Evolutionary conservation across 129 eudicot species (phyloP).

Genomic region (Deinandra increscens): DNA sequence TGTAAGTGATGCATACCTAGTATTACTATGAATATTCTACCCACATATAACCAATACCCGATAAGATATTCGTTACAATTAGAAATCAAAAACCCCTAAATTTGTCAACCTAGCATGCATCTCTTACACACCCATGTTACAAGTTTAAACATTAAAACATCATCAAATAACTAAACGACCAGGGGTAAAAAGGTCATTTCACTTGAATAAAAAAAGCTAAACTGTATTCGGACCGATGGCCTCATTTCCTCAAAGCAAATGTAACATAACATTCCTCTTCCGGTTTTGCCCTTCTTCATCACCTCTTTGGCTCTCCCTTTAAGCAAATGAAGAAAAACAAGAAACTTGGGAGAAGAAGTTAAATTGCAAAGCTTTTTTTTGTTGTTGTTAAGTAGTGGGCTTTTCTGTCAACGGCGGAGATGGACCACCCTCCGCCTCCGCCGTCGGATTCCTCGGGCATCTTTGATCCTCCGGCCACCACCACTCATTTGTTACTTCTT

Average conservation of each 20-base stretch:
- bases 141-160: slow-evolving; percentile 4
- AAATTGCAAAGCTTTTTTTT: slow-evolving; percentile 27
- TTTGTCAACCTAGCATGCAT: slow-evolving; percentile 34
- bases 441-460: slow-evolving; percentile 16
- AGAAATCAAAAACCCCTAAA: neutral
- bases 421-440: slow-evolving; percentile 23
- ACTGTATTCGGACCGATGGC: slow-evolving; percentile 38
- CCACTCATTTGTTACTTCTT: slow-evolving; percentile 22
- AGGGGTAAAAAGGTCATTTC: slow-evolving; percentile 25
- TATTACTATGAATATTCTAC: neutral
- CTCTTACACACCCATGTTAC: slow-evolving; percentile 40
- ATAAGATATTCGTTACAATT: neutral
- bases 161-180: slow-evolving; percentile 20
- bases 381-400: slow-evolving; percentile 4
- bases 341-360: slow-evolving; percentile 17
- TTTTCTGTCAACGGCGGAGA: slow-evolving; percentile 20
- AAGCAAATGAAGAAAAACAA: slow-evolving; percentile 24
- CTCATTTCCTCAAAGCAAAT: slow-evolving; percentile 39
- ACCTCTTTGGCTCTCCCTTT: neutral
- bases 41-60: neutral
- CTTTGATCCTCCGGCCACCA: slow-evolving; percentile 25
- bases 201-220: slow-evolving; percentile 20
- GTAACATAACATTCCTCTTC: slow-evolving; percentile 25
- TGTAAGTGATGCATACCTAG: slow-evolving; percentile 45
- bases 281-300: slow-evolving; percentile 24